phyloP scores from a whole-genome alignment of 164 flowering plant genomes.

The Kalanchoe fedtschenkoi region DNA sequence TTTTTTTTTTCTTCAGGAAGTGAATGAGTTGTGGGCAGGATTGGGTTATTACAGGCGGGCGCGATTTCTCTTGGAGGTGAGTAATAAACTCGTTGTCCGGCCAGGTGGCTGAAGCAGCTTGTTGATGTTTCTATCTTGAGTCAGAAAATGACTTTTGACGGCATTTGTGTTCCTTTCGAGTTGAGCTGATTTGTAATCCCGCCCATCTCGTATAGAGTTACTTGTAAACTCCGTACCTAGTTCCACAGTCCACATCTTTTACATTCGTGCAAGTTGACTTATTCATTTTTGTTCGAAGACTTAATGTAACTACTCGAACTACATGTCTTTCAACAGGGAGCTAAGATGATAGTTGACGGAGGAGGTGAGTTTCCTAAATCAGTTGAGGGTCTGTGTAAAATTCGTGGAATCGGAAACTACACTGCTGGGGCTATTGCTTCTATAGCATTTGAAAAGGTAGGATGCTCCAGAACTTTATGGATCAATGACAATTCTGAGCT shows the following conservation, averaged over 20 bases:
- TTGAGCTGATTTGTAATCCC: too few species aligned
- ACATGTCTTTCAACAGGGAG: constrained; percentile 45
- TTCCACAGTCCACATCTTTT: neutral
- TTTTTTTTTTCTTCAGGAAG: constrained; percentile 51
- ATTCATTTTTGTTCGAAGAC: neutral
- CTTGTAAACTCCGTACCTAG: too few species aligned
- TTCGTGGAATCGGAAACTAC: constrained; percentile 83
- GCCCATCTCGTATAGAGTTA: too few species aligned
- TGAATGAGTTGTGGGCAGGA: constrained; percentile 98
- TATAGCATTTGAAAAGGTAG: constrained; percentile 75
- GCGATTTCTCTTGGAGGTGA: constrained; percentile 79
- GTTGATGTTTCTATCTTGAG: neutral
- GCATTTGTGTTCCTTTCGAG: neutral
- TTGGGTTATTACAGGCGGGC: constrained; percentile 93
- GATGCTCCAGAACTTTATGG: neutral
- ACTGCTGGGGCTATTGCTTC: constrained; percentile 98
- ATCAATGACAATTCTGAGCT: neutral
- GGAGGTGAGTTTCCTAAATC: constrained; percentile 60
- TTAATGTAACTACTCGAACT: neutral
- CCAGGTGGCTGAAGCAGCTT: neutral
- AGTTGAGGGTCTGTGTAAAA: constrained; percentile 41
- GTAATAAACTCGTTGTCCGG: neutral
- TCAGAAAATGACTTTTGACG: neutral
- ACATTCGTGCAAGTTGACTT: neutral
- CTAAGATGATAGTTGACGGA: constrained; percentile 62